phyloP scores from a whole-genome alignment of 192 early-diverging fungal species.

The Coemansia sp. region DNA sequence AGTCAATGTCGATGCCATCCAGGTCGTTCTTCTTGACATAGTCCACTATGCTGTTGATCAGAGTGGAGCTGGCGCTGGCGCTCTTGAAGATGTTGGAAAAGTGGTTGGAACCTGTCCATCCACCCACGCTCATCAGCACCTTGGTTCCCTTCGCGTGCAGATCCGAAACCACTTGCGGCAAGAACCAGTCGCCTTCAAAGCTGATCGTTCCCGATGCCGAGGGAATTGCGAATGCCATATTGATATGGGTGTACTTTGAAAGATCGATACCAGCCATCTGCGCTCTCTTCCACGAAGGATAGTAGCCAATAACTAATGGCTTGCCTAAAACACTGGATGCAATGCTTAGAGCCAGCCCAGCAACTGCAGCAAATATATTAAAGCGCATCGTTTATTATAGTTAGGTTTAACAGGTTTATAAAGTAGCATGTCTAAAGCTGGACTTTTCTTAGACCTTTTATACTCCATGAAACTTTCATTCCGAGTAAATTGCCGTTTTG shows the following conservation, averaged over 20 bases:
- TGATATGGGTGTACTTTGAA: constrained; percentile 65
- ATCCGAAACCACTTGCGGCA: constrained; percentile 46
- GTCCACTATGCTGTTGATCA: constrained; percentile 61
- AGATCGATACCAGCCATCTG: constrained; percentile 27
- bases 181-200: constrained; percentile 36
- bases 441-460: no score
- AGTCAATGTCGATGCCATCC: constrained; percentile 71
- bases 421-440: no score
- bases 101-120: constrained; percentile 68
- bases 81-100: constrained; percentile 60
- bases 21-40: constrained; percentile 56
- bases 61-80: constrained; percentile 43
- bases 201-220: constrained; percentile 33
- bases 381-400: no score
- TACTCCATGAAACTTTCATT: no score
- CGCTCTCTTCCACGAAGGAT: constrained; percentile 41
- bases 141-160: constrained; percentile 60
- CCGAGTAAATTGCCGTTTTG: no score
- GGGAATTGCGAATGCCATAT: constrained; percentile 62
- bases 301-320: constrained; percentile 38
- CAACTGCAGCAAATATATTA: constrained; percentile 20
- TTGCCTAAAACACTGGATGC: constrained; percentile 33
- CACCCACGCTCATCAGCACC: constrained; percentile 65
- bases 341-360: constrained; percentile 27
- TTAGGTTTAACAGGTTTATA: no score